A percentile compares a stretch with the other conserved stretches of the same genome.
These are phyloP conservation scores for Cutaneotrichosporon mucoides DNA, from an alignment of 1,284 basidiomycete genomes.

Conservation along the genomic window DNA sequence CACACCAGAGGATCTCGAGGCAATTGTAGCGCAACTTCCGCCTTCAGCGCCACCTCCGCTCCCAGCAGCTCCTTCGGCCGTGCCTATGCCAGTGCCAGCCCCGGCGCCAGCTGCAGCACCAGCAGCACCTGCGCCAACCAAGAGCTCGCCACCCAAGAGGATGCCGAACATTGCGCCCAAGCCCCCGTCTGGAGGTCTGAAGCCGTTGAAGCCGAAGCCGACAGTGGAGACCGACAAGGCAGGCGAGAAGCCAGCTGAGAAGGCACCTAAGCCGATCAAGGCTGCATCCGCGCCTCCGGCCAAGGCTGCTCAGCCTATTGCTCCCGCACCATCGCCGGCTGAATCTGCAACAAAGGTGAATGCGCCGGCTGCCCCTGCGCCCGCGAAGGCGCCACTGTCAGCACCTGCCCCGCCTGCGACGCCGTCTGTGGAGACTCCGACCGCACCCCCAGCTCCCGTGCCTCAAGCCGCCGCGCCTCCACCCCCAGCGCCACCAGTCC, in stretches of 20 bases:
- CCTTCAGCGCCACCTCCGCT: not conserved
- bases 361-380: too few relatives aligned
- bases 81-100: not conserved
- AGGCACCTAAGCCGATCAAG: not conserved
- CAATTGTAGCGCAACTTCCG: conserved; percentile 5
- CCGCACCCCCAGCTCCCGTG: too few relatives aligned
- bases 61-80: conserved; percentile 4
- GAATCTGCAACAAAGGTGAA: too few relatives aligned
- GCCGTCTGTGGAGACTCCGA: too few relatives aligned
- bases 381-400: too few relatives aligned
- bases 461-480: not conserved
- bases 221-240: not conserved
- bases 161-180: not conserved
- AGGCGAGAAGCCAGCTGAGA: not conserved
- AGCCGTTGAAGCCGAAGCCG: conserved; percentile 1
- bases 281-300: not conserved
- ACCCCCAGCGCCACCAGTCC: not conserved
- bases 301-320: not conserved
- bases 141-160: not conserved
- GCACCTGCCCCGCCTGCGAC: not conserved
- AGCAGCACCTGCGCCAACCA: conserved; percentile 1
- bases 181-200: not conserved
- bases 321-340: not conserved
- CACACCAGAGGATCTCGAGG: conserved; percentile 31
- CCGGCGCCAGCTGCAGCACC: conserved; percentile 4